Evolutionary conservation across 2,329 filamentous ascomycete species (phyloP), one percentile per base, ranked within the genome.

Genomic region (Phaeomoniella chlamydospora): DNA sequence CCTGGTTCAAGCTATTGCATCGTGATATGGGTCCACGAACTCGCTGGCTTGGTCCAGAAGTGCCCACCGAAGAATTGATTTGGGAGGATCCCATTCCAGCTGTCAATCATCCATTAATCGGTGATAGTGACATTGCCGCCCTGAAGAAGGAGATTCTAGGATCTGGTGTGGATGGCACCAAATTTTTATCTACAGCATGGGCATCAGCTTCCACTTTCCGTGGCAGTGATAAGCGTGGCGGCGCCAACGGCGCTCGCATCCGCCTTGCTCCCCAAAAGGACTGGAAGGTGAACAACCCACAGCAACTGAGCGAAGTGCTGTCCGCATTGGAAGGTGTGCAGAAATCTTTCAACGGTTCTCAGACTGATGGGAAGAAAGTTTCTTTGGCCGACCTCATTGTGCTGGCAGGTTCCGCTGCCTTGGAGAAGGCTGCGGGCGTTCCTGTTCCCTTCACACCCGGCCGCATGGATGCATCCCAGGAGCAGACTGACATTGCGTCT

Each of bases 1-100:
- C 81, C 11, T 87, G 81, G 81, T 87, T 83, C 72, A 86, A 87
- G 72, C 70, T 87, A 30, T 66, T 80, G 19, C 81, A 87, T 63
- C 80, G 81, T 61, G 81, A 86, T 54, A 71, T 87, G 61, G 81
- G 81, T 12, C 81, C 81, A 31, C 64, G 72, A 37, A 53, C 68
- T 15, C 78, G 77, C 52, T 86, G 80, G 65, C 50, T 85, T 33
- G 81, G 81, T 18, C 80, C 81, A 1, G 81, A 87, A 57, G 65
- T 83, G 13, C 80, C 81, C 33, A 62, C 66, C 36, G 77, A 86
- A 64, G 63, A 66, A 10, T 64, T 79, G n/a, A 50, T 74, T 48
- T 87, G 81, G 81, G 77, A 86, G 51, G 81, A 87, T 50, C 77
- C 77, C 10, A 57, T 86, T 34, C 80, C 81, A 15, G 54, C 65